Conservation (phyloP, 805 yeast genomes). For the Teunomyces lycoperdinae region DNA sequence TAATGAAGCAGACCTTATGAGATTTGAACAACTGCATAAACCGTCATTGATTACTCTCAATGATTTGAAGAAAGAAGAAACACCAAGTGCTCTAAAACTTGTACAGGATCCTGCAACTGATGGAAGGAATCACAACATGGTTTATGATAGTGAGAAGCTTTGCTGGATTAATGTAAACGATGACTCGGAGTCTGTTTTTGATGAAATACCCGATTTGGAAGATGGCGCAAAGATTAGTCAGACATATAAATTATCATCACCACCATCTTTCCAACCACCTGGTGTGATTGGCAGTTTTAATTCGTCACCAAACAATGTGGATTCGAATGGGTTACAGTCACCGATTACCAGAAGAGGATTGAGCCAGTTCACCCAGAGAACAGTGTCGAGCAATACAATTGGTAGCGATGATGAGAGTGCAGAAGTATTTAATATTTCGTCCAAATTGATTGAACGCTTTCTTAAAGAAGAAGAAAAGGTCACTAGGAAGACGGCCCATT, state of each 20-base stretch:
- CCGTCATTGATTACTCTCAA: conserved; percentile 37
- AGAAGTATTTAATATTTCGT: conserved; percentile 20
- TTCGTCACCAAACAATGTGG: not conserved
- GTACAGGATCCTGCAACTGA: conserved; percentile 4
- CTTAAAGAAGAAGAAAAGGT: conserved; percentile 36
- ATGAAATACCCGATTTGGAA: conserved; percentile 46
- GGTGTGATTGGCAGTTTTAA: not conserved
- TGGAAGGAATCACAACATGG: conserved; percentile 45
- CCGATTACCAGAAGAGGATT: conserved; percentile 24
- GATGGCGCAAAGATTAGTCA: conserved; percentile 7
- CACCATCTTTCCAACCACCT: conserved; percentile 5
- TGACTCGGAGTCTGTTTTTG: conserved; percentile 43
- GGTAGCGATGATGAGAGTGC: conserved; percentile 10
- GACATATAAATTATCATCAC: conserved; percentile 4
- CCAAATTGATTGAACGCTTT: conserved; percentile 29
- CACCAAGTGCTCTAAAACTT: not conserved
- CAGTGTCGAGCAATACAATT: conserved; percentile 25
- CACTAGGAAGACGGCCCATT: conserved; percentile 30
- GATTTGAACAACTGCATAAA: conserved; percentile 44
- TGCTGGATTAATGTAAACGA: conserved; percentile 54
- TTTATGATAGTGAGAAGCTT: conserved; percentile 54
- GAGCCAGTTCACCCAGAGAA: conserved; percentile 37
- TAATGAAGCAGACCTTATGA: conserved; percentile 53
- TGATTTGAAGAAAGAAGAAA: conserved; percentile 17
- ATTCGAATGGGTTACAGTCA: conserved; percentile 5